Percentiles rank a stretch among this genome's conserved stretches.
These are phyloP conservation scores for Harringtonia lauricola DNA, from an alignment of 2,329 filamentous ascomycete species.

Conservation along the genomic window DNA sequence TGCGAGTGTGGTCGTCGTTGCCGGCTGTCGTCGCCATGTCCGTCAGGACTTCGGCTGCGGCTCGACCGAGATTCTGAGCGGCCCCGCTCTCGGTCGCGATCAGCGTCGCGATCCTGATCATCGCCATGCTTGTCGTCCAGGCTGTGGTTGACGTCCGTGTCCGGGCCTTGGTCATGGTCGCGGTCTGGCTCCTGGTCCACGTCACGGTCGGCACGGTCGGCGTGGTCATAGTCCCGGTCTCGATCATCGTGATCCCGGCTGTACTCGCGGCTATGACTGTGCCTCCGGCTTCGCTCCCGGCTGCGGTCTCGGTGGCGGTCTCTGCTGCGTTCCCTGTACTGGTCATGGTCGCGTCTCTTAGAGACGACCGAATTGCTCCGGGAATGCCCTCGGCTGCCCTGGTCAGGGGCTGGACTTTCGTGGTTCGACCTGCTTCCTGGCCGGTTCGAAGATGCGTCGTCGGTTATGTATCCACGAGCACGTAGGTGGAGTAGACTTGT, in stretches of 20 bases:
- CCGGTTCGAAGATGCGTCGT: constrained; percentile 13
- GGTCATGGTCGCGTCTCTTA: constrained; percentile 20
- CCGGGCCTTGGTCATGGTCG: neutral
- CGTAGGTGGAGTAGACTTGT: constrained; percentile 60
- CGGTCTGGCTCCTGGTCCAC: neutral
- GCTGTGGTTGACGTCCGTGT: too few relatives aligned
- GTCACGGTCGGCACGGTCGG: neutral
- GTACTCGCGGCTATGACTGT: constrained; percentile 21
- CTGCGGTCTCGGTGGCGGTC: constrained; percentile 13
- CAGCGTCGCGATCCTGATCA: neutral
- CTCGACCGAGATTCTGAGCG: neutral
- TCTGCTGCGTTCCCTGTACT: constrained; percentile 20
- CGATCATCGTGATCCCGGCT: constrained; percentile 14
- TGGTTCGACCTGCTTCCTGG: constrained; percentile 4
- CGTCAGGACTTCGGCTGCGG: neutral
- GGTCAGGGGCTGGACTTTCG: constrained; percentile 10
- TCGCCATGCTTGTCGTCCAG: constrained; percentile 1
- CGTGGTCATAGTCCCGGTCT: neutral
- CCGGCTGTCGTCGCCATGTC: neutral
- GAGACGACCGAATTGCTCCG: constrained; percentile 33
- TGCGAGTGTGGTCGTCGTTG: neutral
- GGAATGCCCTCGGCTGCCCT: constrained; percentile 25
- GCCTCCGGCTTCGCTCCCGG: neutral
- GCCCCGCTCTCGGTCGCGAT: neutral
- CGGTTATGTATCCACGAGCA: constrained; percentile 26